Evolutionary conservation across 306 rosid species (phyloP).

Genomic region (Trichosanthes cucumerina): DNA sequence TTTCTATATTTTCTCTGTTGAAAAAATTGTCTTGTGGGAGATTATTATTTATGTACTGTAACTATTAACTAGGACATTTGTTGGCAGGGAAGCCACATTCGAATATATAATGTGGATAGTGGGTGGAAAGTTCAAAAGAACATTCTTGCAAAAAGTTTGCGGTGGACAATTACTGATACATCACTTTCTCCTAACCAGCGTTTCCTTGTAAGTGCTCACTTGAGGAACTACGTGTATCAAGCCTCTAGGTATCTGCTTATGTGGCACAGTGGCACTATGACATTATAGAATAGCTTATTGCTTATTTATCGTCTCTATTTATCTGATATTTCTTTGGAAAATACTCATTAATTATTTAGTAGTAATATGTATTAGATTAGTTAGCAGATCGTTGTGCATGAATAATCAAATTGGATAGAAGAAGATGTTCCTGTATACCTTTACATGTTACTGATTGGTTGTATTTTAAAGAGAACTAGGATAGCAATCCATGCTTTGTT

Average conservation of each 20-base stretch:
- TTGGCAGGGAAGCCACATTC: conserved; percentile 70
- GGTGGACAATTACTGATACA: conserved; percentile 92
- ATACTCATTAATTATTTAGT: background rate
- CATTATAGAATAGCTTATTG: background rate
- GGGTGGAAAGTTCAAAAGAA: conserved; percentile 82
- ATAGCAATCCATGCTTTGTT: background rate
- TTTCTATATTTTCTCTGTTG: background rate
- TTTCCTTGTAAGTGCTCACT: conserved; percentile 55
- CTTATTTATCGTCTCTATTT: background rate
- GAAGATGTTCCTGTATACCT: background rate
- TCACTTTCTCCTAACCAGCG: conserved; percentile 73
- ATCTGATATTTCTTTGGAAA: background rate
- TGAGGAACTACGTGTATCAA: background rate
- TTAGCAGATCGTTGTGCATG: background rate
- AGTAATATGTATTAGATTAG: background rate
- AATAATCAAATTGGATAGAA: background rate
- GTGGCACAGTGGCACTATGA: background rate
- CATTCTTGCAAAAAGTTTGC: conserved; percentile 62
- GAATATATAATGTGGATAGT: conserved; percentile 67
- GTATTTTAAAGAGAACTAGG: background rate
- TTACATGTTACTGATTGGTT: background rate
- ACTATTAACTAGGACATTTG: background rate
- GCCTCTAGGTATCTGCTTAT: background rate
- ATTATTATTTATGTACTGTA: background rate
- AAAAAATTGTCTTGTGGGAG: background rate